Evolutionary conservation across 225 moss, liverwort and hornwort species (phyloP).

Genomic region (Asterella californica): DNA sequence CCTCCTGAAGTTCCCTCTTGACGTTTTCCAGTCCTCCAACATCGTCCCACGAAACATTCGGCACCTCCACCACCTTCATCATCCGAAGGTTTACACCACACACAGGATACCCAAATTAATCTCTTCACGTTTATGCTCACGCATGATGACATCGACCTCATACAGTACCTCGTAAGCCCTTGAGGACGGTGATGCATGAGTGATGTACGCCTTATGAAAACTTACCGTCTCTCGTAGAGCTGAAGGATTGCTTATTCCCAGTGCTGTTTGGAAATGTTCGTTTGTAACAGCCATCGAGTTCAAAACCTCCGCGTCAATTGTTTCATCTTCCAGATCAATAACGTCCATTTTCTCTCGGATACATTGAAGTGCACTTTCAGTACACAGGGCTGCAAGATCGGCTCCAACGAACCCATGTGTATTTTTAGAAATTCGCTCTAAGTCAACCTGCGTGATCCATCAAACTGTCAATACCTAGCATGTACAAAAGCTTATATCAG

Average conservation of each 20-base stretch:
- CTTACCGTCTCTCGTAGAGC: constrained; percentile 82
- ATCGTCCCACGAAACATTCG: constrained; percentile 88
- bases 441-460: constrained; percentile 54
- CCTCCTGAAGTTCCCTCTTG: constrained; percentile 98
- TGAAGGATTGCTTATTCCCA: constrained; percentile 93
- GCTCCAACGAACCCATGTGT: constrained; percentile 96
- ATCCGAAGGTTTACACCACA: neutral
- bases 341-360: constrained; percentile 99
- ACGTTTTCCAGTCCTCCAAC: constrained; percentile 89
- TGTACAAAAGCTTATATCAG: neutral
- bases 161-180: neutral
- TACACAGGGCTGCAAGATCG: constrained; percentile 87
- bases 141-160: neutral
- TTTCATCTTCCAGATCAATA: constrained; percentile 91
- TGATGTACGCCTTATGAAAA: neutral
- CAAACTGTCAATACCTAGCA: neutral
- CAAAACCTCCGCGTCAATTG: constrained; percentile 88
- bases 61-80: constrained; percentile 77
- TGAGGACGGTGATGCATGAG: neutral
- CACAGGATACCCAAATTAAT: neutral
- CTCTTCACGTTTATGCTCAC: neutral
- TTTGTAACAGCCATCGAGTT: constrained; percentile 96
- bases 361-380: constrained; percentile 91
- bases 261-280: constrained; percentile 94
- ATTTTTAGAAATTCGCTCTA: constrained; percentile 87